These are phyloP conservation scores for Leucocoprinus leucothites DNA, from an alignment of 768 basidiomycete genomes.

Conservation along the genomic window DNA sequence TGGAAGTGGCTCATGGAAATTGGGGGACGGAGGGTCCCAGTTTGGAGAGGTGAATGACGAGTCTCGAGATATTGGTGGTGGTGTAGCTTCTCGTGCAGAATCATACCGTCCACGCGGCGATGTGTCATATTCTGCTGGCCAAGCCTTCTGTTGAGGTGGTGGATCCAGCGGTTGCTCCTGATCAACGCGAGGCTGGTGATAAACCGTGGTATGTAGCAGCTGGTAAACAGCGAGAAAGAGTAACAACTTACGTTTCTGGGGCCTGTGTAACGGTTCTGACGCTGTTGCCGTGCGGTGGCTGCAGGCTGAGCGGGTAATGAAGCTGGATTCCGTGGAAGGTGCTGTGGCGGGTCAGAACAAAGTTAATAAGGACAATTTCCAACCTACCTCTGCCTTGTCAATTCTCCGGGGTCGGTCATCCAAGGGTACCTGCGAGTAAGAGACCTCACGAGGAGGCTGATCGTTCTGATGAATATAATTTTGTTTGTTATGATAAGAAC, in stretches of 20 bases:
- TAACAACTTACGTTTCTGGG: neutral
- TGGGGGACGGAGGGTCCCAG: conserved; percentile 1
- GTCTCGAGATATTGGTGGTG: neutral
- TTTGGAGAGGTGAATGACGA: conserved; percentile 4
- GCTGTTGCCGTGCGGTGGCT: neutral
- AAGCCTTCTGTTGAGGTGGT: neutral
- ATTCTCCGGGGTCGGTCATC: neutral
- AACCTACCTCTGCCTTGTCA: conserved; percentile 3
- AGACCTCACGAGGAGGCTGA: neutral
- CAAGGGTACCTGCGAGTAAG: neutral
- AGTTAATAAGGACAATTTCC: neutral
- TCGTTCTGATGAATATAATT: neutral
- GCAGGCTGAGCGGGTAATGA: neutral
- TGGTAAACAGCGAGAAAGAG: neutral
- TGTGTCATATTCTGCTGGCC: neutral
- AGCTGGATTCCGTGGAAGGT: neutral
- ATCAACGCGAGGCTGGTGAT: neutral
- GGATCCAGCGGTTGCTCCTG: neutral
- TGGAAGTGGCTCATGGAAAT: conserved; percentile 3
- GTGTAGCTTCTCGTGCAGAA: neutral
- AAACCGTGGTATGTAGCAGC: neutral
- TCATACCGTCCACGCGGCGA: conserved; percentile 3
- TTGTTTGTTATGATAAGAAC: neutral
- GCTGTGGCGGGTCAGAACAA: neutral
- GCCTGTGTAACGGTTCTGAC: neutral